Evolutionary conservation across 2,329 filamentous ascomycete species (phyloP), one percentile per base, ranked within the genome.

Genomic region (Stachybotrys chlorohalonatus): DNA sequence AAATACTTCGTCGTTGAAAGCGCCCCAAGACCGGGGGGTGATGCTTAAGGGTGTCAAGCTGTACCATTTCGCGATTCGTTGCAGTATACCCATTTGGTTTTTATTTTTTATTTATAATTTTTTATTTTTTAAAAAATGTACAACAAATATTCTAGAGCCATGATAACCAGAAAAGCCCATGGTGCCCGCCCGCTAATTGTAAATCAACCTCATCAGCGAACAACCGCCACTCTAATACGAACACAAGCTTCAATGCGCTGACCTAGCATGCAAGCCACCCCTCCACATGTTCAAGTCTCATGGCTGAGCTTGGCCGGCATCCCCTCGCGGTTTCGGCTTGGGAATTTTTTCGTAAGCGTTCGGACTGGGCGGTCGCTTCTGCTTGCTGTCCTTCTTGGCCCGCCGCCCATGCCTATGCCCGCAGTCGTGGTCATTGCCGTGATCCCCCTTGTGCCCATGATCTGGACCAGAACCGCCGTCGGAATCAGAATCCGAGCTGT

Each of bases 281-380:
- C 24, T 24, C 24, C 24, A 4, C 24, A 2, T 2, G 13, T 42
- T 13, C 36, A 5, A 9, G 13, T 42, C 36, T 42, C 36, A 42
- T 42, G 36, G 3, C 36, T 42, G 8, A 13, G 36, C 13, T 42
- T 42, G 36, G 36, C 54, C 57, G 24, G 46, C 15, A 15, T 53
- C 30, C 15, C 16, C 39, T 68, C 72, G 6, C n/a, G 72, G 66
- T 56, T 73, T 75, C 15, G 67, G 66, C 60, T 79, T 82, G 32
- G 76, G 76, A 67, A 90, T 81, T 70, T 86, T 87, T 71, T 93
- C 89, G 65, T 93, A 93, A 1, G 89, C 89, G 69, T 93, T 93
- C 24, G 88, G 88, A 64, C 87, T 90, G 16, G 85, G 83, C 63
- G 68, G 65, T 54, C 73, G 76, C 73, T 70, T 78, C 65, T 67